phyloP scores from a whole-genome alignment of 2,329 filamentous ascomycete species.

The Venturia nashicola region DNA sequence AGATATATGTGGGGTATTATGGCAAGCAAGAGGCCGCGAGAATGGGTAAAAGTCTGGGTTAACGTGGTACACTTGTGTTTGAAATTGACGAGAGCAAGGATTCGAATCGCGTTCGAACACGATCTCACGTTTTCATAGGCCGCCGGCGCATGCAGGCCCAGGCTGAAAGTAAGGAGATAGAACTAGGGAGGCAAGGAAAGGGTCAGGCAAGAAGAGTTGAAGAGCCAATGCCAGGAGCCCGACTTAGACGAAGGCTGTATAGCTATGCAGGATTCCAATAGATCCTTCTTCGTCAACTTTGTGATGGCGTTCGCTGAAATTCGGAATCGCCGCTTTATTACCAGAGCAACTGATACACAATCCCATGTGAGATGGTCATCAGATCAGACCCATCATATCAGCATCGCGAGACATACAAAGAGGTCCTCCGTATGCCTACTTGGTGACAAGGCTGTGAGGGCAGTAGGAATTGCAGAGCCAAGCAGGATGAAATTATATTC shows the following conservation, averaged over 20 bases:
- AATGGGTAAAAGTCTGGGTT: neutral
- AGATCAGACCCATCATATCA: neutral
- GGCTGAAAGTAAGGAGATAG: neutral
- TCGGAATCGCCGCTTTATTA: neutral
- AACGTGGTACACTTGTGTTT: neutral
- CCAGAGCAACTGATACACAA: neutral
- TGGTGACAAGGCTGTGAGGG: neutral
- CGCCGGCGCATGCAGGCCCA: neutral
- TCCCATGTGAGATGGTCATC: neutral
- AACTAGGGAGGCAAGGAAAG: too few species aligned
- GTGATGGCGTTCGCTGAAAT: neutral
- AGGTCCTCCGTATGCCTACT: neutral
- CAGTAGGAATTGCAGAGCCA: neutral
- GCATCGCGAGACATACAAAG: neutral
- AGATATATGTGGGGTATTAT: conserved; percentile 2
- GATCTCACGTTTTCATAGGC: neutral
- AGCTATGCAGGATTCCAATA: neutral
- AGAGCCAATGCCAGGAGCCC: neutral
- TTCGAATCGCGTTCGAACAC: neutral
- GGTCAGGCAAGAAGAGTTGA: neutral
- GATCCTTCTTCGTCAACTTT: neutral
- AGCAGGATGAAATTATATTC: neutral
- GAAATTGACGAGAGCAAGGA: neutral
- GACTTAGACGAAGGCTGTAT: neutral
- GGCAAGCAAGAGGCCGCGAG: neutral